Conservation (phyloP, 176 grass and related monocot species). For the Triticum monococcum region DNA sequence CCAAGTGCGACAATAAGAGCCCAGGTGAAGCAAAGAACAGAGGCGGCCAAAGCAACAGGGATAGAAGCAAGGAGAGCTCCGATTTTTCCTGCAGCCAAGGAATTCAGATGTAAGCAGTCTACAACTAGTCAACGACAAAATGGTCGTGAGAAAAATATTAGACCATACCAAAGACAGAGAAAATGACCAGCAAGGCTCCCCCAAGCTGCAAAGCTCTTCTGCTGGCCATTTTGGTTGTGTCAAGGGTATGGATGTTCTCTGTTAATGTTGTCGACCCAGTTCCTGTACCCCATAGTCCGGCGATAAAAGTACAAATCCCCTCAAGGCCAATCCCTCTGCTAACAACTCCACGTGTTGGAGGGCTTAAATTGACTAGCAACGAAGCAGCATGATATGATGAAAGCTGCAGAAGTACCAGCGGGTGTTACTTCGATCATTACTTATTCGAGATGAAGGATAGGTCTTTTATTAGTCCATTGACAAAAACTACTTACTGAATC, state of each 20-base stretch:
- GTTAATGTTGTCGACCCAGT: conserved; percentile 83
- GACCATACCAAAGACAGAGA: conserved; percentile 80
- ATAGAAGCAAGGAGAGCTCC: conserved; percentile 93
- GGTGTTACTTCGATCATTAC: neutral
- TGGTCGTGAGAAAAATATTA: neutral
- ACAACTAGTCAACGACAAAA: neutral
- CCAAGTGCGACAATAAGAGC: conserved; percentile 84
- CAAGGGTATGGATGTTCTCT: conserved; percentile 93
- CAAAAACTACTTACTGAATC: conserved; percentile 75
- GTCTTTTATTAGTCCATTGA: neutral
- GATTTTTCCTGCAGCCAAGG: conserved; percentile 70
- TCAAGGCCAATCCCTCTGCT: conserved; percentile 96
- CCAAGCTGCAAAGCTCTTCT: conserved; percentile 86
- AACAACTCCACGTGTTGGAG: conserved; percentile 88
- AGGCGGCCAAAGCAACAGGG: conserved; percentile 75
- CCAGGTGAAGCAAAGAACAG: conserved; percentile 93
- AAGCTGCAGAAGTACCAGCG: conserved; percentile 49
- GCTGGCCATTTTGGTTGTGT: conserved; percentile 77
- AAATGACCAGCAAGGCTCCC: conserved; percentile 63
- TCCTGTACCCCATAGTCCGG: conserved; percentile 93
- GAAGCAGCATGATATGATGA: conserved; percentile 87
- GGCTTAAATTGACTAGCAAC: conserved; percentile 81
- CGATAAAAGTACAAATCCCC: conserved; percentile 83
- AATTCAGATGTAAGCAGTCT: conserved; percentile 11
- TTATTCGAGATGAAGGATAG: conserved; percentile 5